phyloP scores from a whole-genome alignment of 1,139 yeast genomes.

The Magnusiomyces suaveolens region DNA sequence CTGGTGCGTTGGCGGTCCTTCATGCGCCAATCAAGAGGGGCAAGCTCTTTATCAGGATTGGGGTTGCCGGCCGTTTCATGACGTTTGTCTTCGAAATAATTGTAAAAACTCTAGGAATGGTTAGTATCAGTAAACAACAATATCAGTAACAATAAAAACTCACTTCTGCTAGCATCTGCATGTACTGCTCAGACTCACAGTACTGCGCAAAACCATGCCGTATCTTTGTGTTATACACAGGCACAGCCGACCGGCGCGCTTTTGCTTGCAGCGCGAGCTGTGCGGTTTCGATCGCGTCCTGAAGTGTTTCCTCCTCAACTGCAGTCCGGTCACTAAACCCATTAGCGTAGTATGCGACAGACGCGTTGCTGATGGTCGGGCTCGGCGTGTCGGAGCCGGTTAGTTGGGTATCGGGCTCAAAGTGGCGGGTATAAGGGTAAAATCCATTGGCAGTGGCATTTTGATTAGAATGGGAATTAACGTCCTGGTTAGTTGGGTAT shows the following conservation, averaged over 20 bases:
- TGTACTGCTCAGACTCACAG: constrained; percentile 50
- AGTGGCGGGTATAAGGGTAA: background rate
- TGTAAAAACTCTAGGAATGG: constrained; percentile 46
- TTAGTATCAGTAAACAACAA: background rate
- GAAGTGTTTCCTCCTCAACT: background rate
- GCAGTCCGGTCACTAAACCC: background rate
- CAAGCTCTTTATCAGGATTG: constrained; percentile 41
- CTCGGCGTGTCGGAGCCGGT: background rate
- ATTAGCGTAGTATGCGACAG: background rate
- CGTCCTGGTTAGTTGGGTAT: background rate
- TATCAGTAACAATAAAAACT: constrained; percentile 3
- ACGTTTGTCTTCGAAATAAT: constrained; percentile 80
- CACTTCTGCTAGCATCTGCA: constrained; percentile 50
- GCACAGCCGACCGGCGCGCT: constrained; percentile 1
- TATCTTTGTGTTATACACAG: constrained; percentile 24
- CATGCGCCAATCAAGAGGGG: constrained; percentile 83
- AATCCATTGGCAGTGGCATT: background rate
- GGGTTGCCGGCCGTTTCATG: constrained; percentile 90
- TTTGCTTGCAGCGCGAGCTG: constrained; percentile 2
- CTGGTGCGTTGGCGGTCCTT: constrained; percentile 88
- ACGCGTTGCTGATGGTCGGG: background rate
- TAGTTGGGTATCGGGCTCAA: background rate
- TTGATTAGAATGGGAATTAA: background rate
- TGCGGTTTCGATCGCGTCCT: background rate
- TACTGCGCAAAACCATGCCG: constrained; percentile 80